Percentiles rank a stretch among this genome's conserved stretches.
These are phyloP conservation scores for Coemansia asiatica DNA, from an alignment of 192 early-diverging fungal species.

Conservation along the genomic window DNA sequence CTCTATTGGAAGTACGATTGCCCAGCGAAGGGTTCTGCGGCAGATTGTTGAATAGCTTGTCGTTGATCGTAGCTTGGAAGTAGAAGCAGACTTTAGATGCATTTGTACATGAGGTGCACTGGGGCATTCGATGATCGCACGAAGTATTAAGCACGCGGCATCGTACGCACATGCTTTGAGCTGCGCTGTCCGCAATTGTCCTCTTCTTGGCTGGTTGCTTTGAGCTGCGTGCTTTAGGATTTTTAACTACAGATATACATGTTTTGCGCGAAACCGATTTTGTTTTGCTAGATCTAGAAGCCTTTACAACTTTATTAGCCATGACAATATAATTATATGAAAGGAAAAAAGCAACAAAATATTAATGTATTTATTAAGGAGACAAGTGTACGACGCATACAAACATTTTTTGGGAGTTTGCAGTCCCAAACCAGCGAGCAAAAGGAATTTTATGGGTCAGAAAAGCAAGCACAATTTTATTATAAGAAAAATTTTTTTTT, in stretches of 20 bases:
- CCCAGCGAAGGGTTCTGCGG: conserved; percentile 1
- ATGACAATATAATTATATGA: background rate
- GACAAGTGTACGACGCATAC: too few relatives aligned
- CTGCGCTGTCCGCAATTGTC: background rate
- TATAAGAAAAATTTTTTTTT: too few relatives aligned
- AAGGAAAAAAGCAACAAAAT: too few relatives aligned
- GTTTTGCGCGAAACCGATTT: background rate
- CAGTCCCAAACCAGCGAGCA: too few relatives aligned
- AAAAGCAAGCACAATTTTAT: background rate
- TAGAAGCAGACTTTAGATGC: conserved; percentile 20
- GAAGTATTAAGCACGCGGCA: conserved; percentile 24
- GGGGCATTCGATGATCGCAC: conserved; percentile 10
- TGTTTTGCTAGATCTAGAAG: background rate
- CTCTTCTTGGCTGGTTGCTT: background rate
- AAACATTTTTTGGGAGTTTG: too few relatives aligned
- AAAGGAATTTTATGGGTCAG: background rate
- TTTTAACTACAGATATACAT: background rate
- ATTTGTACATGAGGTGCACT: conserved; percentile 18
- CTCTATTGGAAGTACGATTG: background rate
- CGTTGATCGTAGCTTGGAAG: conserved; percentile 11
- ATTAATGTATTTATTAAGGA: too few relatives aligned
- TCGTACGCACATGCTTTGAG: conserved; percentile 20
- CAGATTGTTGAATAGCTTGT: conserved; percentile 18
- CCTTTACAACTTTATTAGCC: background rate
- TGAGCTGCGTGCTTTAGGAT: background rate